phyloP scores from a whole-genome alignment of 495 filamentous ascomycete genomes.

The Podospora pseudopauciseta region DNA sequence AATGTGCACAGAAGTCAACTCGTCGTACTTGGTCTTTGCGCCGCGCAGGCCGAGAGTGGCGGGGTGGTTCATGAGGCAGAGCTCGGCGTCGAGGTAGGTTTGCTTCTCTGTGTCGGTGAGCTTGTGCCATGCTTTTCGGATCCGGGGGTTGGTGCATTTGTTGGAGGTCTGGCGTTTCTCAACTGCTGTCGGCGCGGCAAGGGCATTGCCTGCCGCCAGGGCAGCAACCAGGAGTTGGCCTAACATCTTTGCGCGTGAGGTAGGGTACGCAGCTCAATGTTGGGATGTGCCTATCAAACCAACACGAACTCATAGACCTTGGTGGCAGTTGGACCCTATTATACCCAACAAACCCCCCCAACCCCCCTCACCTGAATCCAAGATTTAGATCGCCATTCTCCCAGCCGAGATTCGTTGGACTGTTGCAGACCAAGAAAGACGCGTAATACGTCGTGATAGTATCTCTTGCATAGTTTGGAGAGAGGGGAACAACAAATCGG shows the following conservation, averaged over 20 bases:
- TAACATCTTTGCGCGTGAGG: neutral
- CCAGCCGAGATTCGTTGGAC: neutral
- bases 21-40: constrained; percentile 21
- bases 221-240: neutral
- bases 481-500: neutral
- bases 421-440: neutral
- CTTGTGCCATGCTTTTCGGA: constrained; percentile 21
- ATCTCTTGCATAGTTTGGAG: neutral
- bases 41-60: constrained; percentile 19
- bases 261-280: neutral
- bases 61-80: constrained; percentile 21
- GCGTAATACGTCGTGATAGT: neutral
- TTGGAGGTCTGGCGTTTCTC: neutral
- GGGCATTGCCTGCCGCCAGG: neutral
- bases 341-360: neutral
- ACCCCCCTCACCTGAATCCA: neutral
- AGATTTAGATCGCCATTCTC: neutral
- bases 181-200: neutral
- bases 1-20: constrained; percentile 22
- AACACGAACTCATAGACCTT: neutral
- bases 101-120: constrained; percentile 18
- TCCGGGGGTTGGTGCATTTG: neutral
- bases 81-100: constrained; percentile 24
- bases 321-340: neutral
- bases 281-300: neutral